Percentiles rank a stretch among this genome's conserved stretches.
These are phyloP conservation scores for Solanum chiquidenum DNA, from an alignment of 257 asterid species.

Conservation along the genomic window DNA sequence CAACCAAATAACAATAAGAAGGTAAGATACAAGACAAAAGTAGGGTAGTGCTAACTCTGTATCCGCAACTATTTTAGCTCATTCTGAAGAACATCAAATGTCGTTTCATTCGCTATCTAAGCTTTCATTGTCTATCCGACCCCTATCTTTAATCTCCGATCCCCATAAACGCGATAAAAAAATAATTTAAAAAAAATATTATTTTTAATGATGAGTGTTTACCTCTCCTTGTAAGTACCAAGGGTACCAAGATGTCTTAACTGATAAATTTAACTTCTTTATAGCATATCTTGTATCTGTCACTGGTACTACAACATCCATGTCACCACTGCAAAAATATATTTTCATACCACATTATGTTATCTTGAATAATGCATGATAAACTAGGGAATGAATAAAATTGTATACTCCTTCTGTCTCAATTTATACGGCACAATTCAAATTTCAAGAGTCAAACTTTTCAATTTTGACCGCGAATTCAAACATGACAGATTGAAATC, in stretches of 20 bases:
- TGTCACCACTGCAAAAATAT: slow-evolving; percentile 22
- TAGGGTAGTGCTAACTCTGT: background rate
- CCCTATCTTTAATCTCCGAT: background rate
- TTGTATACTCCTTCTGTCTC: background rate
- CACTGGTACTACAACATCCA: slow-evolving; percentile 24
- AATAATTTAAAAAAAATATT: background rate
- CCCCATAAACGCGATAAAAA: background rate
- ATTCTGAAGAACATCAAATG: background rate
- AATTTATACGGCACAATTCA: background rate
- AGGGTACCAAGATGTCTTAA: slow-evolving; percentile 32
- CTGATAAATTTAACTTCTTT: slow-evolving; percentile 13
- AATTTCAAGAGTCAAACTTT: background rate
- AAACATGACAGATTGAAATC: background rate
- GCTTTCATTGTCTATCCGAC: background rate
- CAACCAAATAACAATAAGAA: background rate
- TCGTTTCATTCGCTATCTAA: background rate
- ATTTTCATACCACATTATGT: background rate
- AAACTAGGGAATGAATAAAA: background rate
- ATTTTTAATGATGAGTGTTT: background rate
- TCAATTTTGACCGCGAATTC: background rate
- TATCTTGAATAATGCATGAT: background rate
- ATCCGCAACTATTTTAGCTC: background rate
- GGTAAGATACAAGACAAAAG: background rate
- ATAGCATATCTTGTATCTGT: slow-evolving; percentile 33
- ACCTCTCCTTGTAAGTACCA: slow-evolving; percentile 33